Conservation (phyloP, 352 stramenopile genomes). For the Globisporangium recalcitrans region DNA sequence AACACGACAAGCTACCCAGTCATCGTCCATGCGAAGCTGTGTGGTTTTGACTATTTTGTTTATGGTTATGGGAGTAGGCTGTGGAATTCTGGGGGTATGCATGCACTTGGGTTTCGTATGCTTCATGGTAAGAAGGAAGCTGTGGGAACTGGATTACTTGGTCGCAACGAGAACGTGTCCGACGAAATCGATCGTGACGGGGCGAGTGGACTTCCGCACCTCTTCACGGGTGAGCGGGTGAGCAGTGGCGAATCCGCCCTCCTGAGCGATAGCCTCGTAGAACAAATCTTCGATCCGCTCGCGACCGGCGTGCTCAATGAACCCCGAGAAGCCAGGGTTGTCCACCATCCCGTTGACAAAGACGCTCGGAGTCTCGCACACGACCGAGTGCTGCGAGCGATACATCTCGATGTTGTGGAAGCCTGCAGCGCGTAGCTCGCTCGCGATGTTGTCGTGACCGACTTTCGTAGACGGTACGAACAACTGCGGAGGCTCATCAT, state of each 20-base stretch:
- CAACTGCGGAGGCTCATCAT: neutral
- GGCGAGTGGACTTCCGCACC: neutral
- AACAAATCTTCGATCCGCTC: neutral
- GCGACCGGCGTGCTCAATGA: neutral
- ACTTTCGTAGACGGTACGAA: neutral
- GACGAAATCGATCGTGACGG: neutral
- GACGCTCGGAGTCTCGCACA: neutral
- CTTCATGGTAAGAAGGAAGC: neutral
- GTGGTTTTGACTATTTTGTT: too few species aligned
- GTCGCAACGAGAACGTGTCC: neutral
- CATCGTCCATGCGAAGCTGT: too few species aligned
- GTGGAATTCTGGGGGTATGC: neutral
- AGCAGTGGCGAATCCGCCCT: neutral
- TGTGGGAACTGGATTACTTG: neutral
- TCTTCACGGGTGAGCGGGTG: neutral
- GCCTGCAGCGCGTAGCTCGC: neutral
- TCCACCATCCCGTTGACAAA: neutral
- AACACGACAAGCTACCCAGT: too few species aligned
- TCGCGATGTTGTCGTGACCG: neutral
- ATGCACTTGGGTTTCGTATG: neutral
- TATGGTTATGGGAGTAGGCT: neutral
- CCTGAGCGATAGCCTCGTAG: neutral
- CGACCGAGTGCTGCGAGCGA: neutral
- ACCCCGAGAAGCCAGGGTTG: neutral
- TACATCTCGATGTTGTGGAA: neutral